A percentile compares a stretch with the other conserved stretches of the same genome.
These are phyloP conservation scores for Rhinocladiella mackenziei DNA, from an alignment of 2,329 filamentous ascomycete genomes.

Conservation along the genomic window DNA sequence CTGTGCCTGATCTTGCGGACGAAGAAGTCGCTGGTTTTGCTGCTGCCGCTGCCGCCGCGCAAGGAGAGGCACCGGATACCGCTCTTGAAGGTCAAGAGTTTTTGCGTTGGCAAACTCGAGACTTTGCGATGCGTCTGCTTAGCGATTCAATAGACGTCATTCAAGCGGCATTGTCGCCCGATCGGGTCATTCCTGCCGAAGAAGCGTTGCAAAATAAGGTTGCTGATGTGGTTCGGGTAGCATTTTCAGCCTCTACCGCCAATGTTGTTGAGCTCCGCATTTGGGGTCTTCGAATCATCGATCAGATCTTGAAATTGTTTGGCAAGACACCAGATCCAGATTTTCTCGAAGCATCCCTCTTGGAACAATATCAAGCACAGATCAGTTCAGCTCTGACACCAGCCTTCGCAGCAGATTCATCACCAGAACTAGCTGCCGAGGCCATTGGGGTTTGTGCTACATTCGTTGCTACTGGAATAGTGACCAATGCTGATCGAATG, in stretches of 20 bases:
- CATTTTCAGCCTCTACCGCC: conserved; percentile 94
- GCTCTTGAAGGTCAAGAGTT: conserved; percentile 70
- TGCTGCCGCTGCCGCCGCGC: conserved; percentile 61
- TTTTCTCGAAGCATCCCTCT: conserved; percentile 90
- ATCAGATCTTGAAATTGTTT: conserved; percentile 86
- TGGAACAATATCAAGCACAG: conserved; percentile 98
- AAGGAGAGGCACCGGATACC: conserved; percentile 52
- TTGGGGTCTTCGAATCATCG: conserved; percentile 88
- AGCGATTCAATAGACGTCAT: conserved; percentile 76
- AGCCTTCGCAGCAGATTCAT: conserved; percentile 92
- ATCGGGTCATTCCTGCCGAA: conserved; percentile 75
- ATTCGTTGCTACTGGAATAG: conserved; percentile 94
- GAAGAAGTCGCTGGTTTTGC: conserved; percentile 97
- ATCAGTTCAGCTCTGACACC: conserved; percentile 95
- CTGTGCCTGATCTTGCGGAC: conserved; percentile 77
- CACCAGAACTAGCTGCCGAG: conserved; percentile 89
- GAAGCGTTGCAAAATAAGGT: conserved; percentile 74
- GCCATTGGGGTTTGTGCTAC: conserved; percentile 97
- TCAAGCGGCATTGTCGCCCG: conserved; percentile 70
- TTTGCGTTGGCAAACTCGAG: conserved; percentile 89
- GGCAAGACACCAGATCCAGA: conserved; percentile 93
- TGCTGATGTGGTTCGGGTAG: conserved; percentile 91
- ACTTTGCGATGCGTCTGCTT: conserved; percentile 87
- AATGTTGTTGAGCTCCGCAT: conserved; percentile 85
- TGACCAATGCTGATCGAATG: conserved; percentile 98